phyloP scores from a whole-genome alignment of 2,329 filamentous ascomycete genomes.

The Fusarium globosum region DNA sequence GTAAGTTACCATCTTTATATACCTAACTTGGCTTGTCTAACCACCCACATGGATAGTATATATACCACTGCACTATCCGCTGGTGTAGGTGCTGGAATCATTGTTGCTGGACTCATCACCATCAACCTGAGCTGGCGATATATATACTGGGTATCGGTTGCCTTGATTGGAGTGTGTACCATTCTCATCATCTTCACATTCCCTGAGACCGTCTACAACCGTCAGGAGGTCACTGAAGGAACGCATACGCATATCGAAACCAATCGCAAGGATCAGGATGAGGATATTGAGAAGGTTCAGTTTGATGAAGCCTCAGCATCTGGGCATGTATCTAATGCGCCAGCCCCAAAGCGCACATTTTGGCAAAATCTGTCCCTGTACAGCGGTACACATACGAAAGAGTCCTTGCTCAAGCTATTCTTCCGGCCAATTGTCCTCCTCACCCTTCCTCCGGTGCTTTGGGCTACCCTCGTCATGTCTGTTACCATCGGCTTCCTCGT shows the following conservation, averaged over 20 bases:
- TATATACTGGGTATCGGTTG: constrained; percentile 63
- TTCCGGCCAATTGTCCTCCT: constrained; percentile 62
- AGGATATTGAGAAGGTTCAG: not conserved
- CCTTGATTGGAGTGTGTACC: constrained; percentile 60
- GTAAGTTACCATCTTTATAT: not conserved
- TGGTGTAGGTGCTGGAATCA: constrained; percentile 56
- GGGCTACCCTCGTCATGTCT: constrained; percentile 65
- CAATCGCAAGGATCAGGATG: not conserved
- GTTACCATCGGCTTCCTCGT: constrained; percentile 67
- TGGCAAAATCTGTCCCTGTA: constrained; percentile 53
- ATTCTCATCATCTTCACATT: constrained; percentile 64
- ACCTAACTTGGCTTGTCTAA: no score
- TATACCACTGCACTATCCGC: constrained; percentile 56
- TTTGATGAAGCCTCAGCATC: not conserved
- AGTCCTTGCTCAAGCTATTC: constrained; percentile 60
- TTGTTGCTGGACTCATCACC: constrained; percentile 61
- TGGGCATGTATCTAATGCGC: not conserved
- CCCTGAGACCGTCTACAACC: constrained; percentile 56
- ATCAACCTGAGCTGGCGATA: constrained; percentile 60
- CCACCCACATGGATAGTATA: constrained; percentile 28
- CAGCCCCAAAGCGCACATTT: not conserved
- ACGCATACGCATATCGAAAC: not conserved
- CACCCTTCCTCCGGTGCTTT: constrained; percentile 63
- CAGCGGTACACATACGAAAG: constrained; percentile 55
- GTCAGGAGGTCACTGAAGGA: not conserved